Percentiles rank a stretch among this genome's conserved stretches.
These are phyloP conservation scores for Colletotrichum spaethianum DNA, from an alignment of 2,329 filamentous ascomycete species.

Conservation along the genomic window DNA sequence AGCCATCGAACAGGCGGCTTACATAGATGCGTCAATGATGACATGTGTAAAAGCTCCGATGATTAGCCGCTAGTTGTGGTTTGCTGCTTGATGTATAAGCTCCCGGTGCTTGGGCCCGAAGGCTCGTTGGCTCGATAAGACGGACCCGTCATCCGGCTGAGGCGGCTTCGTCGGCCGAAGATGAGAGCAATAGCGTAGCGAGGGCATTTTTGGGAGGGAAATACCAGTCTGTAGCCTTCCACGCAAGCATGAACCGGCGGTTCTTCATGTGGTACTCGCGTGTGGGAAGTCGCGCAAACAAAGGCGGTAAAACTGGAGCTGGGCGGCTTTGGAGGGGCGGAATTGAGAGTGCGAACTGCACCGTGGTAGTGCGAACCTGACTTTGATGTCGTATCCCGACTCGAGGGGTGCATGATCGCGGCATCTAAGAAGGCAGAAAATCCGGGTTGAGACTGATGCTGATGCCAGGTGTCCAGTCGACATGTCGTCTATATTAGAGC, in stretches of 20 bases:
- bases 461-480: constrained; percentile 18
- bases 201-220: neutral
- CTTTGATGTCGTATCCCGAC: constrained; percentile 3
- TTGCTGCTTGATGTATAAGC: constrained; percentile 11
- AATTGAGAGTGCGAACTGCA: constrained; percentile 15
- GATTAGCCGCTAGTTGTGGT: constrained; percentile 14
- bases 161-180: constrained; percentile 34
- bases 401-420: neutral
- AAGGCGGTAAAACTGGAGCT: constrained; percentile 12
- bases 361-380: neutral
- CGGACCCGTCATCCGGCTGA: constrained; percentile 34
- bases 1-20: neutral
- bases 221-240: neutral
- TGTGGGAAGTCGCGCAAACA: neutral
- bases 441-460: neutral
- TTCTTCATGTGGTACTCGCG: constrained; percentile 32
- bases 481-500: constrained; percentile 11
- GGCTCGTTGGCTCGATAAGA: constrained; percentile 38
- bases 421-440: neutral
- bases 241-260: neutral
- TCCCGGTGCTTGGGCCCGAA: constrained; percentile 31
- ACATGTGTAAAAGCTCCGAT: neutral
- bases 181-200: neutral
- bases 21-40: constrained; percentile 13
- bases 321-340: constrained; percentile 27